phyloP scores from a whole-genome alignment of 2,329 filamentous ascomycete genomes.

The Dactylellina sp. region DNA sequence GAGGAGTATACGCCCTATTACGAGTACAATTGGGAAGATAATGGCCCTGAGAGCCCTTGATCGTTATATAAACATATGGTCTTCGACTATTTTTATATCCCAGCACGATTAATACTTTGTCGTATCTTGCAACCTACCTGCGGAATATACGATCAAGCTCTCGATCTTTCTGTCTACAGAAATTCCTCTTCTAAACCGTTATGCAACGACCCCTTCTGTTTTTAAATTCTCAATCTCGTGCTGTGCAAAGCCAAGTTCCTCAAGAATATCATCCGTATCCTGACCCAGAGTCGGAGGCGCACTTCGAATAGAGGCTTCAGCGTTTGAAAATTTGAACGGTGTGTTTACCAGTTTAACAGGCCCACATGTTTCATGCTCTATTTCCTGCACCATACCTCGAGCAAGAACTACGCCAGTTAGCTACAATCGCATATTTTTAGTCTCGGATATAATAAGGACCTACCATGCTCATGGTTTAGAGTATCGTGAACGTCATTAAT shows the following conservation, averaged over 20 bases:
- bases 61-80: not conserved
- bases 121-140: too few species aligned
- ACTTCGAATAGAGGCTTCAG: constrained; percentile 78
- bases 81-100: too few species aligned
- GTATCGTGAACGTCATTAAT: constrained; percentile 92
- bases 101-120: too few species aligned
- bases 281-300: constrained; percentile 87
- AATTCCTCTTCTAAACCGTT: too few species aligned
- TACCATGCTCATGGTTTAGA: constrained; percentile 84
- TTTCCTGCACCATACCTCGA: constrained; percentile 87
- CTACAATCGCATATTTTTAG: too few species aligned
- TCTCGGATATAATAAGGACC: constrained; percentile 59
- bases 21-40: not conserved
- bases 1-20: constrained; percentile 1
- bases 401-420: constrained; percentile 69
- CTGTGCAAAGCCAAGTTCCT: constrained; percentile 65
- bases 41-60: not conserved
- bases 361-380: constrained; percentile 85
- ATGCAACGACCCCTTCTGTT: constrained; percentile 75
- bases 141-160: too few species aligned
- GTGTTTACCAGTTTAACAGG: constrained; percentile 91
- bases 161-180: too few species aligned
- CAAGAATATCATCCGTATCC: constrained; percentile 83
- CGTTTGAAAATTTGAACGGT: constrained; percentile 91
- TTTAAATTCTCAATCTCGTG: constrained; percentile 73